phyloP scores from a whole-genome alignment of 345 rosid genomes.

The Psidium friedrichsthalianum region DNA sequence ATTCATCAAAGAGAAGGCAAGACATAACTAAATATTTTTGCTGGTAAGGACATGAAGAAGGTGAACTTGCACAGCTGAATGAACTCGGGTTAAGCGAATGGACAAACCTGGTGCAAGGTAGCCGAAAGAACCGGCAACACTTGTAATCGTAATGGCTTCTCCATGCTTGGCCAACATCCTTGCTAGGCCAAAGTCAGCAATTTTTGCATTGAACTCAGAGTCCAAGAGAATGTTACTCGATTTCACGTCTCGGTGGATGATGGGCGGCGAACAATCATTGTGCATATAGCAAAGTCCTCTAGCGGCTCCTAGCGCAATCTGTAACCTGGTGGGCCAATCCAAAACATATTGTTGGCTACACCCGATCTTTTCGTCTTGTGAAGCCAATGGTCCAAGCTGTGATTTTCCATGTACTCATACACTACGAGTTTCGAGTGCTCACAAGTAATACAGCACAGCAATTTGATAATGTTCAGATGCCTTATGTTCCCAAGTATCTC shows the following conservation, averaged over 20 bases:
- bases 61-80: background rate
- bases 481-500: slow-evolving; percentile 30
- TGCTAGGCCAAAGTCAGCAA: slow-evolving; percentile 68
- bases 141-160: slow-evolving; percentile 30
- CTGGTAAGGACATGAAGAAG: background rate
- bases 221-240: slow-evolving; percentile 59
- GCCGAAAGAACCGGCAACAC: slow-evolving; percentile 53
- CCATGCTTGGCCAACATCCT: slow-evolving; percentile 29
- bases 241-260: slow-evolving; percentile 55
- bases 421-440: slow-evolving; percentile 46
- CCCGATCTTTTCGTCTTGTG: slow-evolving; percentile 13
- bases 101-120: slow-evolving; percentile 50
- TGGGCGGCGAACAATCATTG: slow-evolving; percentile 40
- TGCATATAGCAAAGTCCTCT: slow-evolving; percentile 63
- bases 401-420: slow-evolving; percentile 55
- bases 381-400: slow-evolving; percentile 45
- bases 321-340: slow-evolving; percentile 49
- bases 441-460: slow-evolving; percentile 43
- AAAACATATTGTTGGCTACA: slow-evolving; percentile 6
- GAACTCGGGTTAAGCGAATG: background rate
- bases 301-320: slow-evolving; percentile 56
- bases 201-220: slow-evolving; percentile 39
- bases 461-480: slow-evolving; percentile 50
- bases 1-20: background rate
- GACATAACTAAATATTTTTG: background rate